phyloP scores from a whole-genome alignment of 306 rosid species.

The Cucumis hystrix region DNA sequence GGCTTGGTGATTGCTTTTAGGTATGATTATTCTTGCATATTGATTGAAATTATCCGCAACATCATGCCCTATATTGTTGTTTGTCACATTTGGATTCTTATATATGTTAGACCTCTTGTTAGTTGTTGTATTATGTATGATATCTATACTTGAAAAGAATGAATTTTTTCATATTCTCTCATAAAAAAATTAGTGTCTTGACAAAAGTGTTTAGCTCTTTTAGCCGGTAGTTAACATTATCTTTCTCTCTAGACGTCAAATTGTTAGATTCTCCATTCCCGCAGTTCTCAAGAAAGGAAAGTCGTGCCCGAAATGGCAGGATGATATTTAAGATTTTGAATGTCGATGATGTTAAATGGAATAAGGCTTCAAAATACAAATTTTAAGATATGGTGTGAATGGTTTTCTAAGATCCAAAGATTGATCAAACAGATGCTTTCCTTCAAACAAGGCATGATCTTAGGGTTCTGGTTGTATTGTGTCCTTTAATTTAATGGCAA shows the following conservation, averaged over 20 bases:
- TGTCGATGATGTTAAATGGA: neutral
- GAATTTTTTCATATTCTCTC: neutral
- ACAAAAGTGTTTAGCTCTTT: no score
- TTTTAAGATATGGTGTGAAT: neutral
- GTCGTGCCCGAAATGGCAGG: neutral
- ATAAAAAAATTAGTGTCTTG: neutral
- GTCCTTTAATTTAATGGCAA: neutral
- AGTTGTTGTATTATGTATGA: neutral
- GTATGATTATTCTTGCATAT: neutral
- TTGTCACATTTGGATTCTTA: neutral
- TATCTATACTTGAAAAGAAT: neutral
- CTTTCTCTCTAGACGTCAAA: no score
- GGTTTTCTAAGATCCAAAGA: neutral
- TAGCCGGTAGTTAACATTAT: no score
- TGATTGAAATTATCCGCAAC: neutral
- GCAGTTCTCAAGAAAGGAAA: neutral
- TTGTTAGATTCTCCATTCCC: no score
- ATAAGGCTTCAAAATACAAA: neutral
- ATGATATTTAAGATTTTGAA: neutral
- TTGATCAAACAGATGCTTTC: neutral
- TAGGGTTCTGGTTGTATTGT: neutral
- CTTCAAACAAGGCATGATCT: neutral
- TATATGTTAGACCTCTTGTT: neutral
- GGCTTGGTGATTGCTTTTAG: neutral
- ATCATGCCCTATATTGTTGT: neutral